Percentiles rank a stretch among this genome's conserved stretches.
Evolutionary conservation across 257 asterid genomes (phyloP).

Genomic region (Parsonsia alboflavescens): DNA sequence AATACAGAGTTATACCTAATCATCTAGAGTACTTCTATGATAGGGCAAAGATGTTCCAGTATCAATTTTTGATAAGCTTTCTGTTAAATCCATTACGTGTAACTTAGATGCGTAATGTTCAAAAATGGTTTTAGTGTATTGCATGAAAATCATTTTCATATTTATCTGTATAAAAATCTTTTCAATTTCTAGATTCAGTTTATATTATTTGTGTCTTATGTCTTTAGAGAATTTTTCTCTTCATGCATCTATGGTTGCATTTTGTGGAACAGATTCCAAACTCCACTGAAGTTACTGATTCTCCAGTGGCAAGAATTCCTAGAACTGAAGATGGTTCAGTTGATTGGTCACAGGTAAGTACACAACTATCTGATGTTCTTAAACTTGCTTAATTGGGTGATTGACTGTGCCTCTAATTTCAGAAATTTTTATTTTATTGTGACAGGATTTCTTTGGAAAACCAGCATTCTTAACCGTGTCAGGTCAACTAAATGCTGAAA

Average conservation of each 20-base stretch:
- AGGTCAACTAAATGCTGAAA: conserved; percentile 96
- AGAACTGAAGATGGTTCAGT: conserved; percentile 62
- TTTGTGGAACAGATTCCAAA: conserved; percentile 64
- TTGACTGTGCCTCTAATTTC: not conserved
- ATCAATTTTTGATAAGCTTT: not conserved
- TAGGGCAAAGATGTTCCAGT: not conserved
- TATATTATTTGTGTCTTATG: not conserved
- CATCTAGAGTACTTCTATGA: not conserved
- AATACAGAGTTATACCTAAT: not conserved
- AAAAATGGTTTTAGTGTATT: not conserved
- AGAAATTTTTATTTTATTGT: not conserved
- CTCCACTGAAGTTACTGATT: conserved; percentile 47
- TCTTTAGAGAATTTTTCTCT: conserved; percentile 1
- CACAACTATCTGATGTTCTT: not conserved
- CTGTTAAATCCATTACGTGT: not conserved
- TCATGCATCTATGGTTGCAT: conserved; percentile 7
- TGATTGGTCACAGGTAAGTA: conserved; percentile 90
- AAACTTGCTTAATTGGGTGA: not conserved
- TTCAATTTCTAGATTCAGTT: not conserved
- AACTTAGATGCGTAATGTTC: not conserved
- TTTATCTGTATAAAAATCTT: not conserved
- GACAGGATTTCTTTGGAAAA: conserved; percentile 94
- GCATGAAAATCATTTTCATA: not conserved
- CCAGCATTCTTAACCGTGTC: conserved; percentile 96
- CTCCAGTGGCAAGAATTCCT: conserved; percentile 77